Base-by-base conservation (phyloP, 2,329 filamentous ascomycete species). In the Exophiala lecanii-corni region DNA sequence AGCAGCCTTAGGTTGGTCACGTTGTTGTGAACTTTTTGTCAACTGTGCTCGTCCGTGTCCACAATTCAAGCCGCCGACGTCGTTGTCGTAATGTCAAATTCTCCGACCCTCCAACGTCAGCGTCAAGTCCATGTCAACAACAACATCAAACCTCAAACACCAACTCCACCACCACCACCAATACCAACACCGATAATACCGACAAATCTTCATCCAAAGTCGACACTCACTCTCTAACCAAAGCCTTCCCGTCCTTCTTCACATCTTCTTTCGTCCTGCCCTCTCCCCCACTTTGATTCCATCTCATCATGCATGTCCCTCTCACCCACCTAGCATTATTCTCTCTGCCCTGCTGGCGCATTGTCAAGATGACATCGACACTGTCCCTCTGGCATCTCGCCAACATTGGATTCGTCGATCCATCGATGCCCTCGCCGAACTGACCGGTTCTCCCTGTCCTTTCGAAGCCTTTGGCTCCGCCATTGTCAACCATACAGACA, bases 361-460 rank as follows among this genome's bases (percentile, higher is more conserved):
- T 26, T 6, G 7, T 26, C 23, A 26, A 26, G 23, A 26, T 26
- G 23, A 26, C 23, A 12, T 26, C 23, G 41, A 49, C 35, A 41
- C 46, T 2, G 18, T 73, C 25, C 56, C 67, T 1, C 61, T 61
- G 42, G 54, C 56, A 23, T 70, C 64, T 6, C 62, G 72, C 16
- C 64, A 63, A 1, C 57, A 73, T 54, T 78, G 74, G 73, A 78
- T 79, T 70, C 66, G 72, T 13, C 57, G 62, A 23, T 72, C 74
- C 13, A 74, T 71, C 45, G 53, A 63, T 17, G 70, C 69, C 1
- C 62, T 77, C 3, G 52, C 57, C n/a, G 59, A 67, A 13, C 56
- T 68, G 1, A 35, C 9, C 12, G 65, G 62, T 1, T 55, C 54
- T 12, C 72, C 74, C 2, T 79, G 75, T 53, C 73, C 73, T 1